Evolutionary conservation across 768 basidiomycete genomes (phyloP).

Genomic region (Glaciozyma antarctica): DNA sequence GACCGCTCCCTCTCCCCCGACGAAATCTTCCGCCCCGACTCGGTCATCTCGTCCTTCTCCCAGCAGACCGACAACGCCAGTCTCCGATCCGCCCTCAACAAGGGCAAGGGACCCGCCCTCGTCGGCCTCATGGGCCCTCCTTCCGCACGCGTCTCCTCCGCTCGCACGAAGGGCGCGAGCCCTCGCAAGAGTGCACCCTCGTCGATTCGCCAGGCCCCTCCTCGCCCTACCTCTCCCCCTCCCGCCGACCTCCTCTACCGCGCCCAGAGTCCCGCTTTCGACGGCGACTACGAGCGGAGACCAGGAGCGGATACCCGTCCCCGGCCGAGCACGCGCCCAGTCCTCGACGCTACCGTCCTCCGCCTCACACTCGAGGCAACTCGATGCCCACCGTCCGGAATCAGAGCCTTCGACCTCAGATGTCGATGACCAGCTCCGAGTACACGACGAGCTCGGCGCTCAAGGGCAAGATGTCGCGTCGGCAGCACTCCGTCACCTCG

Average conservation of each 20-base stretch:
- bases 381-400: not conserved
- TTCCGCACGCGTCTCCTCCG: conserved; percentile 8
- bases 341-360: conserved; percentile 1
- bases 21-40: conserved; percentile 5
- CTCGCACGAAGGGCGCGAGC: not conserved
- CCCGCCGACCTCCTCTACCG: conserved; percentile 85
- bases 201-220: conserved; percentile 44
- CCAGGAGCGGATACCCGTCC: conserved; percentile 15
- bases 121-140: conserved; percentile 10
- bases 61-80: not conserved
- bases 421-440: conserved; percentile 8
- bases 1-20: conserved; percentile 3
- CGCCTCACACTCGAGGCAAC: not conserved
- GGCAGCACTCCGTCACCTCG: conserved; percentile 8
- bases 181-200: conserved; percentile 20
- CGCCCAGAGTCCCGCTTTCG: conserved; percentile 44
- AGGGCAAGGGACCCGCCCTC: conserved; percentile 2
- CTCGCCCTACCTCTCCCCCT: conserved; percentile 79
- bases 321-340: not conserved
- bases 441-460: conserved; percentile 5
- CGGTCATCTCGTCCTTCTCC: not conserved
- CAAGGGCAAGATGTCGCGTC: not conserved
- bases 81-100: conserved; percentile 6
- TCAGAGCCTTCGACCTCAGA: conserved; percentile 14
- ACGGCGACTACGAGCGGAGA: conserved; percentile 28